These are phyloP conservation scores for Fusarium redolens DNA, from an alignment of 2,329 filamentous ascomycete genomes.

Conservation along the genomic window DNA sequence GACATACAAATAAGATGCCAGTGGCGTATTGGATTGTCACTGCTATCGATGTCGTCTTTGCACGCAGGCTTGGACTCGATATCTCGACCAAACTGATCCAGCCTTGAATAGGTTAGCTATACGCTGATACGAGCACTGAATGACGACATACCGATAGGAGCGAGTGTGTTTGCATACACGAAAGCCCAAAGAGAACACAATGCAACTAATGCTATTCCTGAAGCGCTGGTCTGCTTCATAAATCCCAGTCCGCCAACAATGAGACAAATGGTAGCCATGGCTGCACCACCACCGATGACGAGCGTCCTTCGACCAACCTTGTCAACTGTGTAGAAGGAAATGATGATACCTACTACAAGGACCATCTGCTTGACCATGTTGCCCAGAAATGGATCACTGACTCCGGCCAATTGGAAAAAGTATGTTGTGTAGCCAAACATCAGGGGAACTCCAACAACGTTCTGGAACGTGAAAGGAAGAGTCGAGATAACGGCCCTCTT, in stretches of 20 bases:
- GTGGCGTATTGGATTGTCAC: neutral
- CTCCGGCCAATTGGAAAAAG: neutral
- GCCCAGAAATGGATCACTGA: neutral
- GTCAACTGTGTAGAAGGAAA: neutral
- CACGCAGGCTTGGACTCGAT: neutral
- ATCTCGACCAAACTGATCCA: neutral
- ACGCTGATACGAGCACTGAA: fast-evolving
- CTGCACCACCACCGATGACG: neutral
- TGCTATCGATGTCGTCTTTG: neutral
- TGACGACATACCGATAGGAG: neutral
- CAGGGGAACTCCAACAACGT: neutral
- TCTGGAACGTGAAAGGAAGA: neutral
- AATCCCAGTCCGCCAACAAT: neutral
- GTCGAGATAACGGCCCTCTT: neutral
- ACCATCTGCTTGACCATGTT: neutral
- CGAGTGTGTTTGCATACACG: neutral
- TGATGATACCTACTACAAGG: neutral
- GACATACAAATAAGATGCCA: neutral
- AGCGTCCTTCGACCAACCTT: neutral
- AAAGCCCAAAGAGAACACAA: neutral
- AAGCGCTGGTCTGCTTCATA: neutral
- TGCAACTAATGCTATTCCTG: neutral
- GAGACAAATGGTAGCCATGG: neutral
- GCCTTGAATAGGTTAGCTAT: neutral
- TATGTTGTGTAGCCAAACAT: neutral